Percentiles rank a stretch among this genome's conserved stretches.
Evolutionary conservation across 1,139 yeast species (phyloP).

Genomic region (Saccharomyces hybrid): DNA sequence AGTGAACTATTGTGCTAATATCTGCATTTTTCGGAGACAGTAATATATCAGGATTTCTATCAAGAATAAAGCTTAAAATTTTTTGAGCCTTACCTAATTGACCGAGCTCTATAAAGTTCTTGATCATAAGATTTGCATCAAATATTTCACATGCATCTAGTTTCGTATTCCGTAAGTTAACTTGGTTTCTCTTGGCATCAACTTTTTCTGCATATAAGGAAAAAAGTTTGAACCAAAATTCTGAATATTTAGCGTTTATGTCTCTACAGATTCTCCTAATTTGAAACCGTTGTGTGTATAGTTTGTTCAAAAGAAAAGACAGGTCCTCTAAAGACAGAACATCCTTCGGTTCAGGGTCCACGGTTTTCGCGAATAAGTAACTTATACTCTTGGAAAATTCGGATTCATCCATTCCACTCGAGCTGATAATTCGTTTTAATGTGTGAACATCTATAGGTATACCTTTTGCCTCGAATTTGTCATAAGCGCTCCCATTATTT

Average conservation of each 20-base stretch:
- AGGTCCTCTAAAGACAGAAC: not conserved
- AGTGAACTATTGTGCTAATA: slow-evolving; percentile 15
- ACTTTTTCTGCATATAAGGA: not conserved
- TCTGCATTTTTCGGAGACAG: slow-evolving; percentile 9
- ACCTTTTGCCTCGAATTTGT: not conserved
- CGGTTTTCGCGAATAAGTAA: not conserved
- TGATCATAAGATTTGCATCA: slow-evolving; percentile 22
- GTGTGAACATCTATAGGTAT: not conserved
- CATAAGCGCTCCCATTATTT: not conserved
- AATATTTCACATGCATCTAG: slow-evolving; percentile 9
- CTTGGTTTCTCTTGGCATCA: not conserved
- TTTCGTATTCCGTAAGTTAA: not conserved
- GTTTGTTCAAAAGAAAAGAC: not conserved
- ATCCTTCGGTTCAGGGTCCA: not conserved
- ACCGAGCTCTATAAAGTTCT: slow-evolving; percentile 16
- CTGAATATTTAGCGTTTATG: not conserved
- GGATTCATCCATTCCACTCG: not conserved
- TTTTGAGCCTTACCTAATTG: slow-evolving; percentile 23
- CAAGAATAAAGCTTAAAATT: slow-evolving; percentile 17
- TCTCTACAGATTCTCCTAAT: not conserved
- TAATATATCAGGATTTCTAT: slow-evolving; percentile 8
- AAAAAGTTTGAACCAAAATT: not conserved
- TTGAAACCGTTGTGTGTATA: not conserved
- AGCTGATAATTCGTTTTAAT: not conserved
- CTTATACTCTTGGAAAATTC: not conserved